phyloP scores from a whole-genome alignment of 108 stramenopile genomes.

The Pseudonitzschia multiseries region DNA sequence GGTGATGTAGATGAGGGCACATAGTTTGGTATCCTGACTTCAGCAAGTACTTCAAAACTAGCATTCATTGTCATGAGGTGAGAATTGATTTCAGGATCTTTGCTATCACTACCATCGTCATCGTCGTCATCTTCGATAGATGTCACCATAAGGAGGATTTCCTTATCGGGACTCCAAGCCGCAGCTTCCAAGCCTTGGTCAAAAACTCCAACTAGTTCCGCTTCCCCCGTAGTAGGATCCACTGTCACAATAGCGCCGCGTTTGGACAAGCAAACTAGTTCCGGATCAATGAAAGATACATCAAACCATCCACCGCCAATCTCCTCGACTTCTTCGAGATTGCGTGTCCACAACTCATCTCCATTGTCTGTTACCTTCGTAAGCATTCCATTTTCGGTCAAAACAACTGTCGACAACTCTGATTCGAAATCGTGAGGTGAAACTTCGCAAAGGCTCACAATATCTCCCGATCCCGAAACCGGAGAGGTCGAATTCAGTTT shows the following conservation, averaged over 20 bases:
- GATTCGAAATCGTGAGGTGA: constrained; percentile 17
- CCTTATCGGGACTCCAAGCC: constrained; percentile 83
- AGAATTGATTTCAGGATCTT: constrained; percentile 28
- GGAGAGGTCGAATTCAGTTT: constrained; percentile 4
- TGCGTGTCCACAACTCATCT: constrained; percentile 24
- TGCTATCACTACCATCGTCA: constrained; percentile 24
- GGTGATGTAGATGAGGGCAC: constrained; percentile 24
- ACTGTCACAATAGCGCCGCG: constrained; percentile 56
- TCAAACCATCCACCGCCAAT: constrained; percentile 49
- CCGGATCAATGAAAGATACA: constrained; percentile 35
- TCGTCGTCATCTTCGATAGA: constrained; percentile 63
- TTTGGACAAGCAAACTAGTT: constrained; percentile 49
- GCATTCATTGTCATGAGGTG: constrained; percentile 84
- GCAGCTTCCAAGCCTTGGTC: constrained; percentile 77
- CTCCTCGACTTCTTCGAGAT: constrained; percentile 27
- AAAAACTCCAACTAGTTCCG: constrained; percentile 81
- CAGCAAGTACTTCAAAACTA: constrained; percentile 78
- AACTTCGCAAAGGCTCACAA: constrained; percentile 24
- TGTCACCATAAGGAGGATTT: constrained; percentile 75
- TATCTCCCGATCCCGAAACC: not conserved
- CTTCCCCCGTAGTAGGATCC: constrained; percentile 44
- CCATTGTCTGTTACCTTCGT: not conserved
- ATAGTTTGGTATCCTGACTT: constrained; percentile 50
- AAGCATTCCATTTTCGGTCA: constrained; percentile 31
- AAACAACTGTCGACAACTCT: constrained; percentile 15